A percentile compares a stretch with the other conserved stretches of the same genome.
These are phyloP conservation scores for Lathyrus aphaca DNA, from an alignment of 306 rosid genomes.

Conservation along the genomic window DNA sequence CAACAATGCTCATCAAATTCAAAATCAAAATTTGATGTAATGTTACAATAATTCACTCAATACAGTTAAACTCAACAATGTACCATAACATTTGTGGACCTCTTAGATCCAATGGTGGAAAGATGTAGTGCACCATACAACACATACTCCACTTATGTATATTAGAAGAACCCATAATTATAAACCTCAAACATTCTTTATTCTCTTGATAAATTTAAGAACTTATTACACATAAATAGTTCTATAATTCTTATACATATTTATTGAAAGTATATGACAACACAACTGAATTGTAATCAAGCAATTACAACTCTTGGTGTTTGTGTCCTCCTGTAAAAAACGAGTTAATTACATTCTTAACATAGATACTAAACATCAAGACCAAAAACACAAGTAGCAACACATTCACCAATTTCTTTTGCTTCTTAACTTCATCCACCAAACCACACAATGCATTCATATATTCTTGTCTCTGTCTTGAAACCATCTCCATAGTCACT, in stretches of 20 bases:
- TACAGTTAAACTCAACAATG: too few species aligned
- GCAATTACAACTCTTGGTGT: slow-evolving; percentile 27
- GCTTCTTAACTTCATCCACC: slow-evolving; percentile 35
- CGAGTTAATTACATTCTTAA: slow-evolving; percentile 32
- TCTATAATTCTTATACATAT: not conserved
- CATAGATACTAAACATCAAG: slow-evolving; percentile 29
- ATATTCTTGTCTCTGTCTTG: slow-evolving; percentile 30
- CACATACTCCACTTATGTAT: too few species aligned
- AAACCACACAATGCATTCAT: slow-evolving; percentile 29
- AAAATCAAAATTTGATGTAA: too few species aligned
- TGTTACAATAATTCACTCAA: too few species aligned
- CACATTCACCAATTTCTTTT: slow-evolving; percentile 18
- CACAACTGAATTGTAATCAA: not conserved
- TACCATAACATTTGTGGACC: too few species aligned
- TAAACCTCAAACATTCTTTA: not conserved
- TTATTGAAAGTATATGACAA: not conserved
- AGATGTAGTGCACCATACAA: too few species aligned
- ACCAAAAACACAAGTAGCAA: slow-evolving; percentile 22
- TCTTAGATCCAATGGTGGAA: too few species aligned
- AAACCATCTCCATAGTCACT: not conserved
- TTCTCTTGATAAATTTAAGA: slow-evolving; percentile 6
- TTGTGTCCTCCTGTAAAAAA: slow-evolving; percentile 30
- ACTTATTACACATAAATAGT: not conserved
- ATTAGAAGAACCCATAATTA: too few species aligned
- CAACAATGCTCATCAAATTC: too few species aligned